These are phyloP conservation scores for Tremella fuciformis DNA, from an alignment of 768 basidiomycete genomes.

Conservation along the genomic window DNA sequence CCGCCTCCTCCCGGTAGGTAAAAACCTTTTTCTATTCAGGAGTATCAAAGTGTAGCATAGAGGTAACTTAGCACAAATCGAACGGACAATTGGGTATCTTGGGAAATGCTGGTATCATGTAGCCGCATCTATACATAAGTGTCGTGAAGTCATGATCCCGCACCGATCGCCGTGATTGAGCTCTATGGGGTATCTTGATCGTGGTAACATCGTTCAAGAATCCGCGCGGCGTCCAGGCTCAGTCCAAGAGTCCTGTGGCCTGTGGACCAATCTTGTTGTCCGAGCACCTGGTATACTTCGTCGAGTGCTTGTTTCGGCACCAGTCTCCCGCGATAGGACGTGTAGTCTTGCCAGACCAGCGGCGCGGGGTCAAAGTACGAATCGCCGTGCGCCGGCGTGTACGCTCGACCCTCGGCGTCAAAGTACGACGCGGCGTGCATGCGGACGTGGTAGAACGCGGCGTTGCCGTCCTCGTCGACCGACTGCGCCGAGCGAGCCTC, in stretches of 20 bases:
- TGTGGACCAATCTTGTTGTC: not conserved
- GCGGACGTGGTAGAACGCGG: too few relatives aligned
- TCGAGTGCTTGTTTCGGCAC: not conserved
- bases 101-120: too few relatives aligned
- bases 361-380: not conserved
- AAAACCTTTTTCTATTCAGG: not conserved
- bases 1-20: constrained; percentile 18
- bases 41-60: not conserved
- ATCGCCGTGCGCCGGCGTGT: too few relatives aligned
- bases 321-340: not conserved
- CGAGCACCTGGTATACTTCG: not conserved
- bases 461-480: too few relatives aligned
- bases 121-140: too few relatives aligned
- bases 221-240: not conserved
- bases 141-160: too few relatives aligned
- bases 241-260: not conserved
- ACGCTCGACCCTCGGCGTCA: too few relatives aligned
- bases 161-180: too few relatives aligned
- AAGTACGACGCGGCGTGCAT: too few relatives aligned
- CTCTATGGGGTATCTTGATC: too few relatives aligned
- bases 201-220: not conserved
- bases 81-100: not conserved
- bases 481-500: too few relatives aligned
- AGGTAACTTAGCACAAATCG: not conserved
- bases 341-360: constrained; percentile 4